Percentiles rank a stretch among this genome's conserved stretches.
Evolutionary conservation across 371 early-diverging fungal species (phyloP).

Genomic region (Vavraia culicis): DNA sequence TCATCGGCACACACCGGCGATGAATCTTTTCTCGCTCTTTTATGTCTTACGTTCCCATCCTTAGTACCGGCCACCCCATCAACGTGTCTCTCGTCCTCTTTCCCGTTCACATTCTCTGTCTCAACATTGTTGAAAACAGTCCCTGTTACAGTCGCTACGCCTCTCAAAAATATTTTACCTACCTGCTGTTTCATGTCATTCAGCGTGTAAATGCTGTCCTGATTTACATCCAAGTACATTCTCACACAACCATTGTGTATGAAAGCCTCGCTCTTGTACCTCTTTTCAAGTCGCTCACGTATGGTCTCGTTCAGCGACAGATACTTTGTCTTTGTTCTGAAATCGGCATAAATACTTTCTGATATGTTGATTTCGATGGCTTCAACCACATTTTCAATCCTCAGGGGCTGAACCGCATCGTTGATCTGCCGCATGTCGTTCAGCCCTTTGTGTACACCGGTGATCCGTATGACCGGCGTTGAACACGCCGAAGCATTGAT

Average conservation of each 20-base stretch:
- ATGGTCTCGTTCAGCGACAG: no score
- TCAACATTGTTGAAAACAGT: no score
- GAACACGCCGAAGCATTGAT: constrained; percentile 49
- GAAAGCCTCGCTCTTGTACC: no score
- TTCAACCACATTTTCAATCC: constrained; percentile 1
- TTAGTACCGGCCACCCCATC: constrained; percentile 16
- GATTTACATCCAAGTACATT: no score
- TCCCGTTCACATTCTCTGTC: not conserved
- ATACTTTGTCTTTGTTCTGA: no score
- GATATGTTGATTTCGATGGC: constrained; percentile 6
- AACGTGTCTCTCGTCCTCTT: not conserved
- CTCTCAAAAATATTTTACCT: no score
- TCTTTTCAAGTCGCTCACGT: no score
- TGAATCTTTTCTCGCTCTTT: constrained; percentile 24
- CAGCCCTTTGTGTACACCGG: not conserved
- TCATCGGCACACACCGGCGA: constrained; percentile 2
- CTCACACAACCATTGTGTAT: no score
- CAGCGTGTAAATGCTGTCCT: no score
- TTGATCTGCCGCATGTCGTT: not conserved
- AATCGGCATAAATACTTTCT: no score
- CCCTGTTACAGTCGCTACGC: no score
- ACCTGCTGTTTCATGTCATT: no score
- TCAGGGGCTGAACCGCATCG: constrained; percentile 7
- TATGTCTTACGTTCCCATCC: constrained; percentile 10
- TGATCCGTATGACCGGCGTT: constrained; percentile 67